phyloP scores from a whole-genome alignment of 805 yeast genomes.

The Pichia cabralensis region DNA sequence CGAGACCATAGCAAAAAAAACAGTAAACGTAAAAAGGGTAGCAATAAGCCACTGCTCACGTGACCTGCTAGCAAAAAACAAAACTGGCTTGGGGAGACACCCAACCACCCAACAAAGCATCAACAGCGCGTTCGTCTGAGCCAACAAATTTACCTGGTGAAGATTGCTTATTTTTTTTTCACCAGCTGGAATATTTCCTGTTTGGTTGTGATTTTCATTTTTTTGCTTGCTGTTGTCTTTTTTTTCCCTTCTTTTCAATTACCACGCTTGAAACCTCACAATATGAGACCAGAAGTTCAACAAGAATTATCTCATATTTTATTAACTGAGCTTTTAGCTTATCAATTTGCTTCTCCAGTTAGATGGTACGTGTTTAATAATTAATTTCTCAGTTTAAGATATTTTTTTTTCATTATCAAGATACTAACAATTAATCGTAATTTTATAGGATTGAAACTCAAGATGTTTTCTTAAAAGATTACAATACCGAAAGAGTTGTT shows the following conservation, averaged over 20 bases:
- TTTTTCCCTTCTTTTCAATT: neutral
- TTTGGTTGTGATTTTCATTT: too few species aligned
- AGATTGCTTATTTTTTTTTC: too few species aligned
- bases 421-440: slow-evolving; percentile 5
- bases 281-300: slow-evolving; percentile 88
- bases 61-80: too few species aligned
- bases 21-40: too few species aligned
- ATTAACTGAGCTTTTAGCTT: slow-evolving; percentile 91
- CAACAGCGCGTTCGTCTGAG: neutral
- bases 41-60: too few species aligned
- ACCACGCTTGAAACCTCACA: neutral
- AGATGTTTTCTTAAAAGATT: slow-evolving; percentile 89
- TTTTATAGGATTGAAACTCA: slow-evolving; percentile 75
- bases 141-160: too few species aligned
- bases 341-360: slow-evolving; percentile 98
- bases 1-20: too few species aligned
- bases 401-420: neutral
- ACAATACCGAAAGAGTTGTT: slow-evolving; percentile 93
- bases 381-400: neutral
- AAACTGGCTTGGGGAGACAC: neutral
- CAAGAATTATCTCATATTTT: slow-evolving; percentile 95
- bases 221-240: neutral
- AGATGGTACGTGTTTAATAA: slow-evolving; percentile 53
- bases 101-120: slow-evolving; percentile 1
- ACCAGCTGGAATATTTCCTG: too few species aligned